phyloP scores from a whole-genome alignment of 768 basidiomycete species.

The Russula virescens region DNA sequence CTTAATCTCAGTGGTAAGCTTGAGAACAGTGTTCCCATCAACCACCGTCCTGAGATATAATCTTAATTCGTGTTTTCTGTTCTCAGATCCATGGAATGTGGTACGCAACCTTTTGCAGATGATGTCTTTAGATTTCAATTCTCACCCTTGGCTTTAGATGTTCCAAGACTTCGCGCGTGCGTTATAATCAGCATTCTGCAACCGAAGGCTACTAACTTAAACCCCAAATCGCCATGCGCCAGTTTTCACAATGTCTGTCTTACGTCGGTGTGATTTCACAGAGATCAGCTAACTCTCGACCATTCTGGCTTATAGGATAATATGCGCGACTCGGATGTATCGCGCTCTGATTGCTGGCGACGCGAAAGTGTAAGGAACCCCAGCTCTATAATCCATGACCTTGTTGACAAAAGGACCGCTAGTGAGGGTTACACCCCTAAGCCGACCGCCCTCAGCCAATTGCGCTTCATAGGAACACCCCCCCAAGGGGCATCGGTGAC shows the following conservation, averaged over 20 bases:
- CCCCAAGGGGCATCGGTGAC: not conserved
- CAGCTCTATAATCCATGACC: too few relatives aligned
- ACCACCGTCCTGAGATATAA: not conserved
- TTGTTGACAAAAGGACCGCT: not conserved
- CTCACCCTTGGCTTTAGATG: slow-evolving; percentile 7
- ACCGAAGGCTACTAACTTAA: not conserved
- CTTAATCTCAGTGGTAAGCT: slow-evolving; percentile 16
- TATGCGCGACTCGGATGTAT: slow-evolving; percentile 16
- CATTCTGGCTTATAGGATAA: not conserved
- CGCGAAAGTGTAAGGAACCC: not conserved
- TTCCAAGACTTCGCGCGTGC: slow-evolving; percentile 11
- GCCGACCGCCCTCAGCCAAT: not conserved
- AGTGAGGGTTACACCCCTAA: not conserved
- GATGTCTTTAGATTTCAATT: not conserved
- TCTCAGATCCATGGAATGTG: slow-evolving; percentile 7
- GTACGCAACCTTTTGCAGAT: not conserved
- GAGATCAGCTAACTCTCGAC: not conserved
- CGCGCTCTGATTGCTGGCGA: not conserved
- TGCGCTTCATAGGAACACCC: not conserved
- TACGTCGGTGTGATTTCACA: not conserved
- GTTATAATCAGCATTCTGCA: not conserved
- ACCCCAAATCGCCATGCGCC: not conserved
- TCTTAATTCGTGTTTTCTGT: too few relatives aligned
- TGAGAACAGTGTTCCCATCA: not conserved
- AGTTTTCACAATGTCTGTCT: slow-evolving; percentile 6